These are phyloP conservation scores for Coelastrella sp. DNA, from an alignment of 139 green algal species.

Conservation along the genomic window DNA sequence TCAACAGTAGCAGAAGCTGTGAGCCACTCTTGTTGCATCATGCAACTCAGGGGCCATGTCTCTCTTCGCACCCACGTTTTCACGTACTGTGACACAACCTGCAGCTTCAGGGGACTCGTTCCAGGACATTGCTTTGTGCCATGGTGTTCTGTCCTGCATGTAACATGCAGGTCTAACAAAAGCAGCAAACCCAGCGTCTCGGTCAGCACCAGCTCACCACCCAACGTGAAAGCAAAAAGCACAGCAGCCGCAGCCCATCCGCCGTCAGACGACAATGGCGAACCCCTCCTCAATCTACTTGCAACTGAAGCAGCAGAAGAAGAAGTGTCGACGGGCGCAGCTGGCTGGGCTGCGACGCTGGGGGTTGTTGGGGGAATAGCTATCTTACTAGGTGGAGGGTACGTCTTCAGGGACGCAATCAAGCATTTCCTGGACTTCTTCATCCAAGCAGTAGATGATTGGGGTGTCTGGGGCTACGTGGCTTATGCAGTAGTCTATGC, in stretches of 20 bases:
- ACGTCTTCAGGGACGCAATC: conserved; percentile 73
- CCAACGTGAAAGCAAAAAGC: conserved; percentile 4
- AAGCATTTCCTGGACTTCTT: conserved; percentile 78
- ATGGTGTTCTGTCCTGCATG: background rate
- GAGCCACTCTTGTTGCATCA: too few species aligned
- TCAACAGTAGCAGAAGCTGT: too few species aligned
- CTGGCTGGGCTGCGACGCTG: conserved; percentile 47
- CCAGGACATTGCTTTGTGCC: background rate
- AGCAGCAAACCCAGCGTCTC: conserved; percentile 3
- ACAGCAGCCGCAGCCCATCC: conserved; percentile 14
- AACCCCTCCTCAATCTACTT: background rate
- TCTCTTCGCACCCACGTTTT: too few species aligned
- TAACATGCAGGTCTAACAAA: background rate
- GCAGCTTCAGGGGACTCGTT: background rate
- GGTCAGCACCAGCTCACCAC: conserved; percentile 18
- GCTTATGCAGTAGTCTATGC: conserved; percentile 83
- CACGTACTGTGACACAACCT: background rate
- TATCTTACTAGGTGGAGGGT: conserved; percentile 62
- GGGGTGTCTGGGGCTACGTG: conserved; percentile 76
- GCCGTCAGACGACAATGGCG: background rate
- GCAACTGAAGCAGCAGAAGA: background rate
- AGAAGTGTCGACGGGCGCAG: background rate
- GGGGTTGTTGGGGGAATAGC: conserved; percentile 61
- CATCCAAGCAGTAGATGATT: conserved; percentile 75
- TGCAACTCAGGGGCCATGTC: too few species aligned